A percentile compares a stretch with the other conserved stretches of the same genome.
Conservation (phyloP, 441 rosid species). For the Populus trichocarpa region DNA sequence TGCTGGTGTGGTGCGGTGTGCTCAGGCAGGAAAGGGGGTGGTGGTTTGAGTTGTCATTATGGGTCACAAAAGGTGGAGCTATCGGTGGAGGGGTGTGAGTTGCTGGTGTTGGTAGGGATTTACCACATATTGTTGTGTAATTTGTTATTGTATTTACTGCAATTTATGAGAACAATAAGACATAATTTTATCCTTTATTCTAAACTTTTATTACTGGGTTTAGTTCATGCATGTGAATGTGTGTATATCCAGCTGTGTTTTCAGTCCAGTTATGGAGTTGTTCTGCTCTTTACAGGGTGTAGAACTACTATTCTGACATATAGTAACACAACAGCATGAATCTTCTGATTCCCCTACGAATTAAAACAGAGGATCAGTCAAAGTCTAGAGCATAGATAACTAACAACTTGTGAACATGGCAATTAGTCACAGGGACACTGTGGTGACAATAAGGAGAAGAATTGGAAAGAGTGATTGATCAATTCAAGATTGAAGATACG, state of each 20-base stretch:
- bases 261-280: neutral
- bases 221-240: neutral
- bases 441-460: neutral
- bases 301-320: neutral
- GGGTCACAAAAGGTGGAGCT: constrained; percentile 12
- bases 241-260: neutral
- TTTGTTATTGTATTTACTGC: constrained; percentile 14
- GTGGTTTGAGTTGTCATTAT: constrained; percentile 9
- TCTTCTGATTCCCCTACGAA: neutral
- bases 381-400: neutral
- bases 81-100: constrained; percentile 18
- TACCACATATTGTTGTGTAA: constrained; percentile 13
- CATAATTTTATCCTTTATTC: constrained; percentile 12
- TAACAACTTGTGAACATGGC: neutral
- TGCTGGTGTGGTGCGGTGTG: neutral
- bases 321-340: neutral
- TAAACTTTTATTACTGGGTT: neutral
- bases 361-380: neutral
- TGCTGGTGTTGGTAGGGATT: neutral
- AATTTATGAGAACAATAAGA: constrained; percentile 17
- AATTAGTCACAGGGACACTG: neutral
- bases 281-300: neutral
- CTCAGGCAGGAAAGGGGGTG: neutral
- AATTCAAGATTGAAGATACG: neutral
- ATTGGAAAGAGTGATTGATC: neutral